Evolutionary conservation across 768 basidiomycete species (phyloP), one percentile per base, ranked within the genome.

Genomic region (Paxillus involutus): DNA sequence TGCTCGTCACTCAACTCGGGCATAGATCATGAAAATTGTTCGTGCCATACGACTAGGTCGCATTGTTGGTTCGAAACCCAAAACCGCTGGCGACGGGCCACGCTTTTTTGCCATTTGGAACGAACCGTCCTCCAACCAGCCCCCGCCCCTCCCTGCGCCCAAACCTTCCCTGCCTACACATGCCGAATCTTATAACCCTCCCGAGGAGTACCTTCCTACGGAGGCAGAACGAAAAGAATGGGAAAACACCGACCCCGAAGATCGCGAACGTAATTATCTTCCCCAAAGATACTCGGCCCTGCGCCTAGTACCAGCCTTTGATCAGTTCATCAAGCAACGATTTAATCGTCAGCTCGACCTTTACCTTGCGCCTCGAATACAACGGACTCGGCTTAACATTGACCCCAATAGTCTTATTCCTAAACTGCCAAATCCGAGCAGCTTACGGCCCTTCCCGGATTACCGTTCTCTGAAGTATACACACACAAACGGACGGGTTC

Each of bases 111-210:
- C 87, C 14, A 89, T 99, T 55, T 99, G 97, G 97, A 85, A 86
- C 32, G 85, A 91, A 58, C 77, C 82, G 16, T 78, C 88, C n/a
- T 80, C 88, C 1, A 76, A 77, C 3, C 87, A 90, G 60, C 78
- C 89, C 1, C 93, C 97, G 51, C 92, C 94, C 30, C 85, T 94
- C 57, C 90, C 95, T 32, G 95, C 97, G 11, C 97, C 97, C 1
- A 97, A 98, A 71, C 83, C 84, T 2, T 80, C 82, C 14, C 84
- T 97, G 2, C 97, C 97, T 3, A 91, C 86, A 12, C 89, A 98
- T 60, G 85, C 88, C n/a, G 95, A 98, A 73, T 98, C 96, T 0
- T 99, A 98, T 71, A 99, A 99, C 67, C 97, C 97, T 32, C 97
- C 97, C 6, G 92, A 87, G 63, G 97, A 99, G 74, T 98, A 98